Percentiles rank a stretch among this genome's conserved stretches.
Conservation (phyloP, 805 yeast genomes). For the Cyberlindnera nakhonratchasimensis region DNA sequence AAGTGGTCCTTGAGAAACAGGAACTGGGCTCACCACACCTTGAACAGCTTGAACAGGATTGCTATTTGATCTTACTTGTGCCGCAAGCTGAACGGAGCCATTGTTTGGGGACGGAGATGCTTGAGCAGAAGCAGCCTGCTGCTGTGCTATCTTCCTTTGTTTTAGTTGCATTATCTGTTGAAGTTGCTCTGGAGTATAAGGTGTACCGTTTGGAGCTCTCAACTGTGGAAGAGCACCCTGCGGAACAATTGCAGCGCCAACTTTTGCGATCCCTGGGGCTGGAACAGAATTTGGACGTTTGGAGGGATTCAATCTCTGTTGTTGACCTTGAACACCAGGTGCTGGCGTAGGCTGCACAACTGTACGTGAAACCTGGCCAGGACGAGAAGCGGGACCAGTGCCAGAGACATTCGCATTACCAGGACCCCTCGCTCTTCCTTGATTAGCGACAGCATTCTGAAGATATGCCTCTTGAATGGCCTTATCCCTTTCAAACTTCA, state of each 20-base stretch:
- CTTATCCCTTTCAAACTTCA: slow-evolving; percentile 84
- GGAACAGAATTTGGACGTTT: slow-evolving; percentile 21
- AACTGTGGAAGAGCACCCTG: slow-evolving; percentile 9
- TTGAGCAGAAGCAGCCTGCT: slow-evolving; percentile 17
- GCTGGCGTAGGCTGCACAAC: slow-evolving; percentile 7
- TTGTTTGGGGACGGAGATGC: slow-evolving; percentile 20
- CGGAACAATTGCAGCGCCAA: slow-evolving; percentile 1
- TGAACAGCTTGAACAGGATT: slow-evolving; percentile 18
- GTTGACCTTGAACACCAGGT: slow-evolving; percentile 2
- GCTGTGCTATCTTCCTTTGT: slow-evolving; percentile 23
- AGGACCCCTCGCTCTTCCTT: slow-evolving; percentile 4
- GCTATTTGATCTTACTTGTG: slow-evolving; percentile 22
- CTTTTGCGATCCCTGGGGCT: slow-evolving; percentile 10
- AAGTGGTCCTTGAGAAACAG: slow-evolving; percentile 1
- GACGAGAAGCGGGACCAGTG: slow-evolving; percentile 31
- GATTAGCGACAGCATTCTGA: slow-evolving; percentile 19
- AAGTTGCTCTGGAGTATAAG: slow-evolving; percentile 57
- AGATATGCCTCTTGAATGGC: slow-evolving; percentile 74
- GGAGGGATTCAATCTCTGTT: slow-evolving; percentile 3
- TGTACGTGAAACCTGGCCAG: slow-evolving; percentile 1
- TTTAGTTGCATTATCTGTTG: slow-evolving; percentile 50
- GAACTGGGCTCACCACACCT: slow-evolving; percentile 12
- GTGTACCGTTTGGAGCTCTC: slow-evolving; percentile 46
- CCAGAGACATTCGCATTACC: not conserved
- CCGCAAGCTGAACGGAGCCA: slow-evolving; percentile 11